A percentile compares a stretch with the other conserved stretches of the same genome.
phyloP scores from a whole-genome alignment of 2,329 filamentous ascomycete genomes.

The Cryphonectria japonica region DNA sequence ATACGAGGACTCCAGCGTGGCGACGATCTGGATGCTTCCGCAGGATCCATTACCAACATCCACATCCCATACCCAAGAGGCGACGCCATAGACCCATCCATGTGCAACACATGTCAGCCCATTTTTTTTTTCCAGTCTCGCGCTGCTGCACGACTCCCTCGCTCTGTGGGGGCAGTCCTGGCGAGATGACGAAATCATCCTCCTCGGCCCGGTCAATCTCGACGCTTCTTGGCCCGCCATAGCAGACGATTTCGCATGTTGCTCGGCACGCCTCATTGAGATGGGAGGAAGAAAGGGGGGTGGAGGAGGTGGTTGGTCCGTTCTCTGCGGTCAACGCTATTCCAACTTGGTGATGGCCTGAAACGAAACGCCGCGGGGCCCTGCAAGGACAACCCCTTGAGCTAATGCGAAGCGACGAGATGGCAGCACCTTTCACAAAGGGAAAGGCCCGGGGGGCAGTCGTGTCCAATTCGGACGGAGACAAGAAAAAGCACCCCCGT shows the following conservation, averaged over 20 bases:
- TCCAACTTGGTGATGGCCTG: conserved; percentile 5
- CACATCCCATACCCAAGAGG: not conserved
- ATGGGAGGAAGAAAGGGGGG: not conserved
- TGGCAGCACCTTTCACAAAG: conserved; percentile 5
- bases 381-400: conserved; percentile 10
- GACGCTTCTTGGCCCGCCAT: not conserved
- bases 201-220: not conserved
- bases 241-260: not conserved
- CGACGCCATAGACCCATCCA: not conserved
- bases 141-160: not conserved
- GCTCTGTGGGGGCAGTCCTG: not conserved
- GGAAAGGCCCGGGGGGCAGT: not conserved
- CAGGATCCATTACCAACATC: conserved; percentile 3
- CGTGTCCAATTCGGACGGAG: not conserved
- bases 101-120: conserved; percentile 1
- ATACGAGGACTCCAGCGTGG: not conserved
- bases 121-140: not conserved
- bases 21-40: not conserved
- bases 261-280: not conserved
- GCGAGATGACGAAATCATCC: conserved; percentile 8
- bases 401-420: conserved; percentile 5
- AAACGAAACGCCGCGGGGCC: conserved; percentile 6
- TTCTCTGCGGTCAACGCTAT: not conserved
- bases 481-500: not conserved
- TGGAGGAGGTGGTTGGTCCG: not conserved